Evolutionary conservation across 768 basidiomycete species (phyloP).

Genomic region (Rhizopogon rudus): DNA sequence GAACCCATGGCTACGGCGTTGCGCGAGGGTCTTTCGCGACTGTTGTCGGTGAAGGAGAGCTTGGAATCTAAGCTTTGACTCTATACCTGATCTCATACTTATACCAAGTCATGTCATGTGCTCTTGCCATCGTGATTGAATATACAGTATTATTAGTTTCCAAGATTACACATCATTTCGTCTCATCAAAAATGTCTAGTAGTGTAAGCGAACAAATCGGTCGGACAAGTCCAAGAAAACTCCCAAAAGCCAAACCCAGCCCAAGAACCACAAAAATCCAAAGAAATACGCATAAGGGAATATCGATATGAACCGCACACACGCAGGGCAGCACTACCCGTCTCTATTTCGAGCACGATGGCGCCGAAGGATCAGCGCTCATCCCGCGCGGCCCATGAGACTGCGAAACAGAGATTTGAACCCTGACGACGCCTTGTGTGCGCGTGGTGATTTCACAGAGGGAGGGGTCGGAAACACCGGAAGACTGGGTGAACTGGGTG

Average conservation of each 20-base stretch:
- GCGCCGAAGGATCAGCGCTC: background rate
- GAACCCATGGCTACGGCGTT: slow-evolving; percentile 37
- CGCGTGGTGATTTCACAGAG: background rate
- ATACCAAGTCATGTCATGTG: background rate
- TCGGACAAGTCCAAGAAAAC: background rate
- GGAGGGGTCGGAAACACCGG: background rate
- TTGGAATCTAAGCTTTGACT: slow-evolving; percentile 18
- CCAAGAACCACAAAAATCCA: background rate
- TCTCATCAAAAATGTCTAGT: background rate
- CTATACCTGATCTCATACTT: background rate
- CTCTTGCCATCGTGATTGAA: background rate
- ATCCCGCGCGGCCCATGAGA: background rate
- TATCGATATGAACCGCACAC: background rate
- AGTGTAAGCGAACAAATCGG: background rate
- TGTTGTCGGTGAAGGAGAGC: background rate
- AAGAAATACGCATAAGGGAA: background rate
- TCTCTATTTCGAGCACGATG: background rate
- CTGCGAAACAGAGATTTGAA: background rate
- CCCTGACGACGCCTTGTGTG: background rate
- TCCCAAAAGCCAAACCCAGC: background rate
- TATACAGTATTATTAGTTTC: background rate
- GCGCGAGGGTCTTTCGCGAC: slow-evolving; percentile 38
- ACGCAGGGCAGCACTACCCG: background rate
- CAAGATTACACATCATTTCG: background rate
- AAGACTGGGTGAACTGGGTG: slow-evolving; percentile 7